These are phyloP conservation scores for Ophiocordyceps sinensis DNA, from an alignment of 2,329 filamentous ascomycete species.

Conservation along the genomic window DNA sequence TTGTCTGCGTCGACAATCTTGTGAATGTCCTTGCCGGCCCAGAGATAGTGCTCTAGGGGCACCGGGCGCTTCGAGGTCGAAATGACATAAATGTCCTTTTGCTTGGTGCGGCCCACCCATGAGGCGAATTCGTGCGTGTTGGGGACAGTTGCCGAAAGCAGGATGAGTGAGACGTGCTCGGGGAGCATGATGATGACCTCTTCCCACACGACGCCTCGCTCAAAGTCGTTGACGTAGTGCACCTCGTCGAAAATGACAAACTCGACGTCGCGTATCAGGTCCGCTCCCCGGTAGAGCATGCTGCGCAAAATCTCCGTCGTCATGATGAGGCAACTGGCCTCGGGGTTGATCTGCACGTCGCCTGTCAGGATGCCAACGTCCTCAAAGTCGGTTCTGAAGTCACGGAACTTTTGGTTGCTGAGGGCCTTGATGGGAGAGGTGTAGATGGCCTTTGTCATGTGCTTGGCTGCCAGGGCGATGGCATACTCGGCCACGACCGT, in stretches of 20 bases:
- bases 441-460: slow-evolving; percentile 99
- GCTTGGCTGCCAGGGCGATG: slow-evolving; percentile 88
- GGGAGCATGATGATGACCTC: slow-evolving; percentile 99
- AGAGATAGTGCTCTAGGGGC: slow-evolving; percentile 88
- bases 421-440: slow-evolving; percentile 97
- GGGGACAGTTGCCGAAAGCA: slow-evolving; percentile 89
- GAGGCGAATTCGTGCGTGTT: slow-evolving; percentile 97
- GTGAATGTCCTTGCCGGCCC: slow-evolving; percentile 83
- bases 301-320: slow-evolving; percentile 95
- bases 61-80: slow-evolving; percentile 92
- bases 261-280: slow-evolving; percentile 91
- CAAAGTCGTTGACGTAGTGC: slow-evolving; percentile 93
- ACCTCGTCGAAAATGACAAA: slow-evolving; percentile 99
- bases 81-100: slow-evolving; percentile 98
- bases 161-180: slow-evolving; percentile 88
- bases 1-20: slow-evolving; percentile 94
- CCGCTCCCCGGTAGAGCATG: slow-evolving; percentile 94
- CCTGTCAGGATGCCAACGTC: slow-evolving; percentile 95
- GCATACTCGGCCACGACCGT: slow-evolving; percentile 97
- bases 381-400: slow-evolving; percentile 80
- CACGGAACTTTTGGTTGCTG: slow-evolving; percentile 96
- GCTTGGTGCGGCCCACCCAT: slow-evolving; percentile 95
- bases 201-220: slow-evolving; percentile 96
- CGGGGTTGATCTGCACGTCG: slow-evolving; percentile 94
- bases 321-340: slow-evolving; percentile 98